phyloP scores from a whole-genome alignment of 73 alveolate genomes.

The Tetrahymena thermophila region DNA sequence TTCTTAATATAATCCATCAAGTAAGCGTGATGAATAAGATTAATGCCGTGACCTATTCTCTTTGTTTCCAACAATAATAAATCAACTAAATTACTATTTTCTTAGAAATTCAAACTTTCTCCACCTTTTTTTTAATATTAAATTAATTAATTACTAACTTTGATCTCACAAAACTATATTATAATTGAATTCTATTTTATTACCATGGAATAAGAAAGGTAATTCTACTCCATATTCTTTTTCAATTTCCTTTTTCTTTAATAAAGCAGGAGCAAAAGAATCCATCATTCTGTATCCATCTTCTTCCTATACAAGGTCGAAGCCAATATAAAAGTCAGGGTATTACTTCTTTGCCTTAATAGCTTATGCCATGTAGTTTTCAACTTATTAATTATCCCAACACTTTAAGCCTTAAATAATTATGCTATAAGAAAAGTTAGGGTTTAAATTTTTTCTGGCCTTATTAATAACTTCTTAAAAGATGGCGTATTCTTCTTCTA shows the following conservation, averaged over 20 bases:
- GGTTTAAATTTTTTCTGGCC: constrained; percentile 13
- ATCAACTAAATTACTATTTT: constrained; percentile 44
- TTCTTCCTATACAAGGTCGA: constrained; percentile 58
- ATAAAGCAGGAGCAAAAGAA: constrained; percentile 20
- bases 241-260: constrained; percentile 1
- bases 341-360: not conserved
- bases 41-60: constrained; percentile 23
- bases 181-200: not conserved
- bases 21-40: not conserved
- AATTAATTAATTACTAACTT: not conserved
- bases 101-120: constrained; percentile 6
- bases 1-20: not conserved
- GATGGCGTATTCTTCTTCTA: constrained; percentile 36
- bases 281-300: constrained; percentile 30
- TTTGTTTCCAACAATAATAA: constrained; percentile 49
- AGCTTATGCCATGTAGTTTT: not conserved
- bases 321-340: constrained; percentile 34
- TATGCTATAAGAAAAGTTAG: not conserved
- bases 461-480: constrained; percentile 21
- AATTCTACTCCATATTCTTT: constrained; percentile 1
- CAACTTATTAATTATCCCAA: not conserved
- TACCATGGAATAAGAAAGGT: constrained; percentile 47
- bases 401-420: not conserved
- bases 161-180: too few species aligned
- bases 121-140: not conserved